Evolutionary conservation across 2,329 filamentous ascomycete genomes (phyloP).

Genomic region (Epichloe glyceriae): DNA sequence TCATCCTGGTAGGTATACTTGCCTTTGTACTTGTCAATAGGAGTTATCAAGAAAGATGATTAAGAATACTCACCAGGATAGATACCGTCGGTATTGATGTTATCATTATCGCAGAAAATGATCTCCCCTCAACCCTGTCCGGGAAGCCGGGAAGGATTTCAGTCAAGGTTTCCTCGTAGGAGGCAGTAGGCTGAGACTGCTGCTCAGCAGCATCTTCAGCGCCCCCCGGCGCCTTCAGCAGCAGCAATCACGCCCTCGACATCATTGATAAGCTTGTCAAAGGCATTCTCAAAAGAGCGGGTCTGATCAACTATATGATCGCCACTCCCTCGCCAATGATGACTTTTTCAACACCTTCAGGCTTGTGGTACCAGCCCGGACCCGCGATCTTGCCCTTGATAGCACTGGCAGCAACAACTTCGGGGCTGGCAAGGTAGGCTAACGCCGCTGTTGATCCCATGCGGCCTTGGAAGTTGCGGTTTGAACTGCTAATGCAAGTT

Average conservation of each 20-base stretch:
- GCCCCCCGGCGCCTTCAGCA: conserved; percentile 33
- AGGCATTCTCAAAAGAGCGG: conserved; percentile 49
- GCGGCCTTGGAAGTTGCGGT: conserved; percentile 75
- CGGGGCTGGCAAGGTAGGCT: conserved; percentile 62
- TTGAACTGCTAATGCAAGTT: conserved; percentile 69
- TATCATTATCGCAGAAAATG: not conserved
- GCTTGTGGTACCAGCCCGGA: conserved; percentile 65
- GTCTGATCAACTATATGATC: conserved; percentile 33
- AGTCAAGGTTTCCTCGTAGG: conserved; percentile 4
- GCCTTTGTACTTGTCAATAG: not conserved
- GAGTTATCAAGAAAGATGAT: no score
- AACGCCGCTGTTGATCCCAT: conserved; percentile 34
- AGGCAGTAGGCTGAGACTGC: not conserved
- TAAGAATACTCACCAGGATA: not conserved
- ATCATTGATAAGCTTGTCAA: conserved; percentile 58
- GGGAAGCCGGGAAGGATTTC: conserved; percentile 7
- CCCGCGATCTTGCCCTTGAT: conserved; percentile 59
- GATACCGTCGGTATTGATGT: conserved; percentile 1
- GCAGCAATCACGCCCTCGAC: conserved; percentile 48
- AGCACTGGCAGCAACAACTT: conserved; percentile 85
- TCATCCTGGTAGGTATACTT: conserved; percentile 90
- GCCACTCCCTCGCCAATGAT: conserved; percentile 57
- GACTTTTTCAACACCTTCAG: conserved; percentile 53
- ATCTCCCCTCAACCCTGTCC: not conserved
- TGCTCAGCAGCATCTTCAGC: not conserved